Conservation (phyloP, 345 rosid species). For the Mallotus nudiflorus region DNA sequence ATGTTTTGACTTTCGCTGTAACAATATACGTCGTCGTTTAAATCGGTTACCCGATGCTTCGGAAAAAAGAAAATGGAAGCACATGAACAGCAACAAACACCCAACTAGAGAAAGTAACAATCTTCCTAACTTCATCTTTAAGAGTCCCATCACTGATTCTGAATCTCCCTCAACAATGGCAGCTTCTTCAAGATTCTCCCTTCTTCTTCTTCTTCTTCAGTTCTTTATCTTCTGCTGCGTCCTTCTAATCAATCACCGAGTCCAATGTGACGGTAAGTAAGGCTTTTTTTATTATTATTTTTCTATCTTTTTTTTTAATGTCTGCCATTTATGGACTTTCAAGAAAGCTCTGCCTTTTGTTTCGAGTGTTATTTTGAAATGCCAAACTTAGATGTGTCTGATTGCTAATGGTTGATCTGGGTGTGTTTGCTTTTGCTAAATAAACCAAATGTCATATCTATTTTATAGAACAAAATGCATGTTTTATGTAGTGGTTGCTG, state of each 20-base stretch:
- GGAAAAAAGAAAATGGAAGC: neutral
- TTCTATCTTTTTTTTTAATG: too few species aligned
- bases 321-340: neutral
- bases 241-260: constrained; percentile 39
- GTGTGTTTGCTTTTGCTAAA: neutral
- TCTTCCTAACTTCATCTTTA: constrained; percentile 7
- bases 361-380: neutral
- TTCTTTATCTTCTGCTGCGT: constrained; percentile 39
- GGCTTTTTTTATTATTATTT: constrained; percentile 10
- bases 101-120: neutral
- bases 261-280: constrained; percentile 38
- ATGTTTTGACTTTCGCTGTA: neutral
- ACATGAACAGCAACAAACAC: neutral
- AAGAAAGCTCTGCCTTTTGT: neutral
- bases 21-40: neutral
- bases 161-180: constrained; percentile 41
- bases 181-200: constrained; percentile 27
- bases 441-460: too few species aligned
- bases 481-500: too few species aligned
- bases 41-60: neutral
- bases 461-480: too few species aligned
- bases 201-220: constrained; percentile 37
- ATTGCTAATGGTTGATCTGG: constrained; percentile 14
- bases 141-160: neutral
- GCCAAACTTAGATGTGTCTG: constrained; percentile 20